These are phyloP conservation scores for Leccinum subgranulosum DNA, from an alignment of 768 basidiomycete species.

Conservation along the genomic window DNA sequence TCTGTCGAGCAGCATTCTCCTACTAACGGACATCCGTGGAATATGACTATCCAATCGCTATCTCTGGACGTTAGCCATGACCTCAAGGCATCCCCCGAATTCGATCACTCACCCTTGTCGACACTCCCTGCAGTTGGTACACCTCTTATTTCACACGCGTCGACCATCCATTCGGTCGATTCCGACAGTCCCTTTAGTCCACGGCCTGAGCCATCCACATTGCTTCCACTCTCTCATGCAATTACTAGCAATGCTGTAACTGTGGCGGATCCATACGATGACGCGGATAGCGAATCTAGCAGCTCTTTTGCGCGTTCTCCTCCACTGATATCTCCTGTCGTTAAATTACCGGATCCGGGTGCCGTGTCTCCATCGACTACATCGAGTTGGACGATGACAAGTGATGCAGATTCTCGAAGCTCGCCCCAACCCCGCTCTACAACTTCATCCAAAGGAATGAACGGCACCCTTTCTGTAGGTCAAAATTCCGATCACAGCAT, in stretches of 20 bases:
- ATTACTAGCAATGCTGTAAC: background rate
- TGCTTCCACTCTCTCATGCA: conserved; percentile 21
- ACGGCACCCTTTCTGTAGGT: conserved; percentile 1
- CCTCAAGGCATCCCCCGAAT: conserved; percentile 14
- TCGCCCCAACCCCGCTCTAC: conserved; percentile 5
- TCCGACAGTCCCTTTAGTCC: conserved; percentile 29
- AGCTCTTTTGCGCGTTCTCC: conserved; percentile 28
- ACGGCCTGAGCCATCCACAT: conserved; percentile 19
- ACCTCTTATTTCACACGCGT: conserved; percentile 17
- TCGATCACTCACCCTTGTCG: conserved; percentile 31
- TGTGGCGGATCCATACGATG: conserved; percentile 10
- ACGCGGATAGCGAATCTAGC: conserved; percentile 17
- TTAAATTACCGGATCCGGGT: conserved; percentile 27
- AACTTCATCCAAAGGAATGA: conserved; percentile 11
- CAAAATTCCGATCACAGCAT: conserved; percentile 14
- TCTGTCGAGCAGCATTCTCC: conserved; percentile 28
- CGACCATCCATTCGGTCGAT: conserved; percentile 12
- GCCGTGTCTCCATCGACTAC: conserved; percentile 20
- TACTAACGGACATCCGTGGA: conserved; percentile 15
- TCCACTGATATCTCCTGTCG: conserved; percentile 26
- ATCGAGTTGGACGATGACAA: conserved; percentile 30
- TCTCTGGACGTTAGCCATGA: conserved; percentile 7
- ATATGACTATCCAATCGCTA: conserved; percentile 4
- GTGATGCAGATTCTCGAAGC: conserved; percentile 18
- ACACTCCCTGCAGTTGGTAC: conserved; percentile 30